These are phyloP conservation scores for Pilaira anomala DNA, from an alignment of 192 early-diverging fungal genomes.

Conservation along the genomic window DNA sequence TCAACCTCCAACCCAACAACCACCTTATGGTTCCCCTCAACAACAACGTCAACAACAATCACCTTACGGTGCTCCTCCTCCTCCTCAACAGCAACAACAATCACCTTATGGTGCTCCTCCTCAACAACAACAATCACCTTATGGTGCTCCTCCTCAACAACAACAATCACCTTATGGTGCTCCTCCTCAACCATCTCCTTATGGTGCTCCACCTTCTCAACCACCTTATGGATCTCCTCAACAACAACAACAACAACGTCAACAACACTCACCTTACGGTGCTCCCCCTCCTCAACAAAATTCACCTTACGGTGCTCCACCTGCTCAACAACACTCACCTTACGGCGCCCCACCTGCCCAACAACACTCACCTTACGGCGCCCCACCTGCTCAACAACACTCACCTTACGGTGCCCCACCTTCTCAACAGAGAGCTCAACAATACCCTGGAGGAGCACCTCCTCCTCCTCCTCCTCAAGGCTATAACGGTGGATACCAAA, in stretches of 20 bases:
- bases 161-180: conserved; percentile 2
- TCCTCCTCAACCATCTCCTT: conserved; percentile 2
- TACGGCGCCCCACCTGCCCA: background rate
- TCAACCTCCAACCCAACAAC: background rate
- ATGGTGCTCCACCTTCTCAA: conserved; percentile 1
- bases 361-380: background rate
- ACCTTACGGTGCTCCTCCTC: background rate
- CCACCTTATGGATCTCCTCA: conserved; percentile 2
- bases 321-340: background rate
- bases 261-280: background rate
- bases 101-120: background rate
- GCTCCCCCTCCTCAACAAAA: conserved; percentile 12
- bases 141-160: background rate
- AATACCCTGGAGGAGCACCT: background rate
- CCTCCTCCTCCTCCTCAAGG: background rate
- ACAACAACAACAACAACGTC: background rate
- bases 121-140: background rate
- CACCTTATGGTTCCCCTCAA: background rate
- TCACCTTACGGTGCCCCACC: background rate
- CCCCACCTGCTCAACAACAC: conserved; percentile 1
- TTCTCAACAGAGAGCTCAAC: background rate
- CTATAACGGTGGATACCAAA: background rate
- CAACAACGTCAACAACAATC: conserved; percentile 2
- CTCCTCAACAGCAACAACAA: background rate
- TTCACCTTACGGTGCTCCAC: conserved; percentile 16